phyloP scores from a whole-genome alignment of 2,329 filamentous ascomycete genomes.

The Venturiaceae sp. region DNA sequence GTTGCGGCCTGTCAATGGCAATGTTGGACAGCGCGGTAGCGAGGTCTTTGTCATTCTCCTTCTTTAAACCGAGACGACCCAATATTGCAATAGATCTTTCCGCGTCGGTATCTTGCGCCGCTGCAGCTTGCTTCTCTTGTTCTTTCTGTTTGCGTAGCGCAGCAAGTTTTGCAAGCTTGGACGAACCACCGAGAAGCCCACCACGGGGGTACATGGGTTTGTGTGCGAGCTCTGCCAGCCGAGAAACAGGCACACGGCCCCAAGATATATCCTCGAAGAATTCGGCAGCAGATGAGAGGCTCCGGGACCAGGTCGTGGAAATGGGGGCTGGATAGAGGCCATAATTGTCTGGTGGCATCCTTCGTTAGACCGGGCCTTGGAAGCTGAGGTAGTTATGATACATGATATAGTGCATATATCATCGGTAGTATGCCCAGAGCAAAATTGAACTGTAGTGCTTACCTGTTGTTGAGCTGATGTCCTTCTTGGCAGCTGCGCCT shows the following conservation, averaged over 20 bases:
- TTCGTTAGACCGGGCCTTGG: constrained; percentile 9
- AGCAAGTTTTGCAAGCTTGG: constrained; percentile 84
- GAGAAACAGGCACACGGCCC: constrained; percentile 60
- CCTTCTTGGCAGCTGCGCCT: constrained; percentile 26
- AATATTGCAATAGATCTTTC: constrained; percentile 3
- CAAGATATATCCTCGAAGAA: constrained; percentile 84
- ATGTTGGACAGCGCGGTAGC: not conserved
- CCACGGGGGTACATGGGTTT: constrained; percentile 40
- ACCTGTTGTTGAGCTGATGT: constrained; percentile 34
- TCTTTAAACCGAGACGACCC: constrained; percentile 1
- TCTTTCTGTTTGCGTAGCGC: constrained; percentile 78
- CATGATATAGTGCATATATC: not conserved
- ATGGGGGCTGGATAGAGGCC: not conserved
- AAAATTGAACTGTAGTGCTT: constrained; percentile 24
- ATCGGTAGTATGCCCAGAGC: not conserved
- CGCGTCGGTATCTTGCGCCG: constrained; percentile 6
- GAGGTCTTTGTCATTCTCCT: not conserved
- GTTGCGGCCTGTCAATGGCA: not conserved
- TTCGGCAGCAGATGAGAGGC: constrained; percentile 27
- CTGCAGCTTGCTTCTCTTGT: constrained; percentile 44
- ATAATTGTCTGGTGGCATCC: constrained; percentile 11
- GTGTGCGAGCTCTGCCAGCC: constrained; percentile 52
- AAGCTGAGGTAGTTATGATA: constrained; percentile 2
- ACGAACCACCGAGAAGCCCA: constrained; percentile 74
- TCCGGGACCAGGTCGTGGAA: constrained; percentile 21